Base-by-base conservation (phyloP, 148 eudicot genomes). In the Tetragonia tetragonoides region DNA sequence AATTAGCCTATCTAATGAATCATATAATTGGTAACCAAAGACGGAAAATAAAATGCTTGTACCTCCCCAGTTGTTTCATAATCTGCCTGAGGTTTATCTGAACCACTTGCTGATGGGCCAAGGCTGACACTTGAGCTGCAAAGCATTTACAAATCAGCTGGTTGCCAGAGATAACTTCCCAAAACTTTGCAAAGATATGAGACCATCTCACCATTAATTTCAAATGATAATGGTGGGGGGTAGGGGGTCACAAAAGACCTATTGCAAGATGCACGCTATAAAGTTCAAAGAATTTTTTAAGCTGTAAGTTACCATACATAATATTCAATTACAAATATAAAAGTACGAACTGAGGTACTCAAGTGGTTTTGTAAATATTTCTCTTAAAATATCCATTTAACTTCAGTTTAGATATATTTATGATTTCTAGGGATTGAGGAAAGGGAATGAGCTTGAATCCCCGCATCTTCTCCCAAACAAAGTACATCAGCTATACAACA, bases 41-140 rank as follows among this genome's bases (percentile, higher is more conserved):
- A 70, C 23, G 60, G 20, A 61, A 74, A 28, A 23, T 10, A 15
- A 39, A 16, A 49, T 56, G 71, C 42, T 41, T 40, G 68, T 89
- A 92, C 97, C 97, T 92, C 97, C 75, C 97, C 97, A 81, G 86
- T 92, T 64, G 78, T 87, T 86, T 92, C 97, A 61, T 92, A 92
- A 70, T 86, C 75, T 40, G 77, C 74, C 46, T 65, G 59, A 76
- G 87, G 81, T 75, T 82, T 87, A 46, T 82, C 88, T 68, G 84
- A 78, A 73, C 78, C 79, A 75, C 82, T 70, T 51, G 85, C 77
- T 39, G 86, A 85, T 82, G 86, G 87, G 75, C 89, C 90, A 80
- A 76, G 74, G 75, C 82, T 74, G n/a, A 69, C 71, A 73, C 47
- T 81, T 64, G 83, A 85, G 83, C 91, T 79, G 89, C 77, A 61